phyloP scores from a whole-genome alignment of 1,284 basidiomycete genomes.

The Malassezia restricta region DNA sequence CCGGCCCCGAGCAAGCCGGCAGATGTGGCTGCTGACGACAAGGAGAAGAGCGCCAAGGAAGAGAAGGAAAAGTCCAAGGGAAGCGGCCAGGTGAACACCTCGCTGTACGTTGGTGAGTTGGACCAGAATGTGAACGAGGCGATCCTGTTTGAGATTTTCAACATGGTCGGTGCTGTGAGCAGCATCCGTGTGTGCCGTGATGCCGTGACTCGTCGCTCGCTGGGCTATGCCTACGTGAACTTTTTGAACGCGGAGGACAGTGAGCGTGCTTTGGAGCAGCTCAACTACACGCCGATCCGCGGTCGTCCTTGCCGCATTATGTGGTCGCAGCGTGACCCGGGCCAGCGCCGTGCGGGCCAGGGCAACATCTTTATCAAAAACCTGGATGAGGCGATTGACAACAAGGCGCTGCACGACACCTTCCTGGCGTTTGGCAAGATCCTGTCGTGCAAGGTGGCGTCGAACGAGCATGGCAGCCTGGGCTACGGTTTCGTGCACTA shows the following conservation, averaged over 20 bases:
- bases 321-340: slow-evolving; percentile 99
- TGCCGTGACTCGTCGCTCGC: slow-evolving; percentile 95
- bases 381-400: slow-evolving; percentile 93
- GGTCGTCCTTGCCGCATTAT: slow-evolving; percentile 98
- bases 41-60: not conserved
- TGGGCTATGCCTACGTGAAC: slow-evolving; percentile 99
- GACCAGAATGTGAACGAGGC: slow-evolving; percentile 96
- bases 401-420: slow-evolving; percentile 99
- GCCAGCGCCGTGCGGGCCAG: slow-evolving; percentile 96
- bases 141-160: slow-evolving; percentile 99
- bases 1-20: not conserved
- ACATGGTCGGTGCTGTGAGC: slow-evolving; percentile 97
- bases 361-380: slow-evolving; percentile 99
- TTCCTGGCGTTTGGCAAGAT: slow-evolving; percentile 99
- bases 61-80: slow-evolving; percentile 6
- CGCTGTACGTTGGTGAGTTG: slow-evolving; percentile 97
- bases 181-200: slow-evolving; percentile 99
- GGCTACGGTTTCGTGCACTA: slow-evolving; percentile 95
- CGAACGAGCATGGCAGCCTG: slow-evolving; percentile 39
- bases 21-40: not conserved
- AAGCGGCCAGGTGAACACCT: slow-evolving; percentile 50
- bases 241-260: slow-evolving; percentile 92
- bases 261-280: slow-evolving; percentile 96
- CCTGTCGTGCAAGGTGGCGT: slow-evolving; percentile 95
- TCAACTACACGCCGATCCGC: slow-evolving; percentile 99